Evolutionary conservation across 2,329 filamentous ascomycete species (phyloP), one percentile per base, ranked within the genome.

Genomic region (Phialemoniopsis sp.): DNA sequence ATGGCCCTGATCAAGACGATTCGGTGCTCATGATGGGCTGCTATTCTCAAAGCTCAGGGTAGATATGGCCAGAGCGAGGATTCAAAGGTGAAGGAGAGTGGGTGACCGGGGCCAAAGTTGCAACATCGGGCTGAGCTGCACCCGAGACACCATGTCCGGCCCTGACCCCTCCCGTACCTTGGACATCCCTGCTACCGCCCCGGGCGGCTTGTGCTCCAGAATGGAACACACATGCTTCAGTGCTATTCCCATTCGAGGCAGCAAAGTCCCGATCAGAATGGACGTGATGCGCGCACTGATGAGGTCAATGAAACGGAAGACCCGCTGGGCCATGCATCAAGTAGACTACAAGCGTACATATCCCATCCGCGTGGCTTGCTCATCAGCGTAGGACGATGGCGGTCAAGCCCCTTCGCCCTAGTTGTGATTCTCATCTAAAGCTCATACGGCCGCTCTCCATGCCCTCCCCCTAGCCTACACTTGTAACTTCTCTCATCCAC

Each of bases 91-190:
- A n/a, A n/a, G n/a, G n/a, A n/a, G n/a, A n/a, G n/a, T n/a, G n/a
- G n/a, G n/a, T n/a, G n/a, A n/a, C n/a, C n/a, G n/a, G 17, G 17
- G 19, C 18, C 12, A 36, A 36, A 17, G 12, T 13, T 26, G n/a
- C 17, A 18, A 36, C 14, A 13, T 13, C 17, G 21, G 21, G 21
- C 21, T 26, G 21, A 10, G 28, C 26, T 28, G 35, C 21, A 40
- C 38, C 19, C 38, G 38, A 40, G 32, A 40, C 38, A 40, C 32
- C 13, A 13, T 32, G 28, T 13, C 28, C 38, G 38, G 38, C 38
- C 38, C 32, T 6, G 19, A 17, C 38, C 19, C 33, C 29, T 40
- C 38, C 38, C 32, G 38, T 31, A 29, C 8, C 15, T 18, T 26
- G 21, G 13, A 26, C 16, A 36, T 13, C 38, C 38, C 38, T 39